Percentiles rank a stretch among this genome's conserved stretches.
These are phyloP conservation scores for Lentinus brumalis DNA, from an alignment of 768 basidiomycete species.

Conservation along the genomic window DNA sequence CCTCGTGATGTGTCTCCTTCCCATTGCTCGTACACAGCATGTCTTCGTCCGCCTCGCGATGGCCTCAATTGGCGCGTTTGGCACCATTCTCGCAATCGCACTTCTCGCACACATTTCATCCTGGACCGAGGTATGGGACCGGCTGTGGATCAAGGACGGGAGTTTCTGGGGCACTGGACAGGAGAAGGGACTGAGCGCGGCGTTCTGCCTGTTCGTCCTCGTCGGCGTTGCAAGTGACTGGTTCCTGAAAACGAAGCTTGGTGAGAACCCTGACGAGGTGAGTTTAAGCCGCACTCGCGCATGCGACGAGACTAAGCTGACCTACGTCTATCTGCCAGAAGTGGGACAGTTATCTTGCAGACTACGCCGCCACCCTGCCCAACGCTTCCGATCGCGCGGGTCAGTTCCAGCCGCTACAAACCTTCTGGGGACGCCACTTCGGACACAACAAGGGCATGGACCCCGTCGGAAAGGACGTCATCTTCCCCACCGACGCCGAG, in stretches of 20 bases:
- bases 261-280: conserved; percentile 73
- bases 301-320: not conserved
- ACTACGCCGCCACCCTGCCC: conserved; percentile 57
- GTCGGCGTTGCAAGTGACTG: conserved; percentile 55
- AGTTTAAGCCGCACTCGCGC: conserved; percentile 6
- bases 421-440: conserved; percentile 52
- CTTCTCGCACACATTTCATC: conserved; percentile 49
- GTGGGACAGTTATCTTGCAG: conserved; percentile 69
- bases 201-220: conserved; percentile 52
- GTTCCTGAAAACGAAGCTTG: conserved; percentile 54
- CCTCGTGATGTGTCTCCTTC: conserved; percentile 46
- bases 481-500: conserved; percentile 32
- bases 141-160: conserved; percentile 54
- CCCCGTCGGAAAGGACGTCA: conserved; percentile 25
- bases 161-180: conserved; percentile 53
- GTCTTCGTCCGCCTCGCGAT: conserved; percentile 51
- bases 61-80: conserved; percentile 59
- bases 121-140: conserved; percentile 67
- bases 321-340: conserved; percentile 40
- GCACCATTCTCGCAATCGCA: conserved; percentile 53
- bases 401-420: conserved; percentile 52
- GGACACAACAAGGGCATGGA: conserved; percentile 17
- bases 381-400: conserved; percentile 51
- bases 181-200: conserved; percentile 63
- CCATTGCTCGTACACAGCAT: conserved; percentile 47